Evolutionary conservation across 2,329 filamentous ascomycete genomes (phyloP), one percentile per base, ranked within the genome.

Genomic region (Drechslerella stenobrocha): DNA sequence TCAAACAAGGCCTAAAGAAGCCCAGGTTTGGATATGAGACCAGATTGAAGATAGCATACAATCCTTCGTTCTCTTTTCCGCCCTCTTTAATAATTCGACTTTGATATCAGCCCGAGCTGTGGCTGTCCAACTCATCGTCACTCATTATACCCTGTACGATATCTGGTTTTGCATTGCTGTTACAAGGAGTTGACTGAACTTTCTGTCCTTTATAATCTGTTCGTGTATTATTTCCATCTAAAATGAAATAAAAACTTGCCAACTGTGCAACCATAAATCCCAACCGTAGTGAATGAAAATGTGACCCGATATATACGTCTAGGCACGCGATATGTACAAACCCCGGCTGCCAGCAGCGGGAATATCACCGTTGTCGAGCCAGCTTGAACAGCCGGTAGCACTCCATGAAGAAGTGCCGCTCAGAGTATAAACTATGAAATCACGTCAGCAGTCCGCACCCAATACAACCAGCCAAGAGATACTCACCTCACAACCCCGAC

Each of bases 401-500:
- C 18, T 67, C 63, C 23, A 67, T 40, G 18, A 67, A 67, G 34
- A 67, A 67, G 8, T 45, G 44, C 15, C 63, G 42, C 37, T 67
- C 63, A 2, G 63, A 67, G 52, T 60, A 67, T 46, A 67, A 67
- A 56, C 63, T 67, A 59, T 9, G 45, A 26, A 48, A 18, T 37
- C 23, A 52, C 8, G 15, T 22, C 23, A 45, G 8, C 30, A 3
- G 28, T 51, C 18, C 46, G 35, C 13, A 11, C 8, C 15, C 2
- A 37, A 0, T 20, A 3, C 44, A 11, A 15, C 6, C 8, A 7
- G 23, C 20, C n/a, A 59, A 42, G 20, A 42, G 24, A 37, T 35
- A 70, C 52, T 71, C 50, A 28, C 56, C 50, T 55, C 70, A 73
- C 50, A 69, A 73, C 20, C 13, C 20, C 50, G 47, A 72, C 63